Base-by-base conservation (phyloP, 2,329 filamentous ascomycete species). In the Arthroderma sp. region DNA sequence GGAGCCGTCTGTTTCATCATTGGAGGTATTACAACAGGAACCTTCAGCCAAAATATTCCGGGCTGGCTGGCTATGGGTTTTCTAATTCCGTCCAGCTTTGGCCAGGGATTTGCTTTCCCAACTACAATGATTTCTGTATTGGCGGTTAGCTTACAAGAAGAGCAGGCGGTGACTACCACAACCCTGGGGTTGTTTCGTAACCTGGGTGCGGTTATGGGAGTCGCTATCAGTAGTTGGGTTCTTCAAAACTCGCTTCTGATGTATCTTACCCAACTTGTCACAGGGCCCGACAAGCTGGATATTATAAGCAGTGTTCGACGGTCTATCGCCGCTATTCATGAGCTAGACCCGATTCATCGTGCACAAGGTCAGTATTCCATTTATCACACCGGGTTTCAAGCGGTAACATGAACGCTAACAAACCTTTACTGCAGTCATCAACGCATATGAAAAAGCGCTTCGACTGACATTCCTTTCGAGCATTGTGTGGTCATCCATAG, bases 101-200 rank as follows among this genome's bases (percentile, higher is more conserved):
- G 78, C 4, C 70, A 74, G 51, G 80, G 81, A 2, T 78, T 83
- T 55, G 67, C 75, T 50, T 82, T 82, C 56, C 78, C 80, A 0
- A 72, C 74, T 0, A 70, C 77, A 6, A 78, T 81, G 62, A 75
- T 84, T 57, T 71, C 74, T 9, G 65, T 83, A 1, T 71, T 84
- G 22, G 75, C 74, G 1, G 72, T 73, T 1, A 77, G 73, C 37
- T 61, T 70, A 4, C 77, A 81, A 54, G 57, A 66, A 4, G 77
- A 82, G 40, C 79, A 83, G 58, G 80, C 80, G 9, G 78, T 83
- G 36, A 77, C 79, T 8, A 83, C 82, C 1, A 78, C 74, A 43
- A 86, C 83, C 0, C 66, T 88, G 48, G 73, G 82, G 11, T 65
- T 88, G 11, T 86, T 81, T 77, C 73, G 83, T 44, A 78, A 75